Evolutionary conservation across 2,329 filamentous ascomycete genomes (phyloP).

Genomic region (Raffaelea ambrosiae): DNA sequence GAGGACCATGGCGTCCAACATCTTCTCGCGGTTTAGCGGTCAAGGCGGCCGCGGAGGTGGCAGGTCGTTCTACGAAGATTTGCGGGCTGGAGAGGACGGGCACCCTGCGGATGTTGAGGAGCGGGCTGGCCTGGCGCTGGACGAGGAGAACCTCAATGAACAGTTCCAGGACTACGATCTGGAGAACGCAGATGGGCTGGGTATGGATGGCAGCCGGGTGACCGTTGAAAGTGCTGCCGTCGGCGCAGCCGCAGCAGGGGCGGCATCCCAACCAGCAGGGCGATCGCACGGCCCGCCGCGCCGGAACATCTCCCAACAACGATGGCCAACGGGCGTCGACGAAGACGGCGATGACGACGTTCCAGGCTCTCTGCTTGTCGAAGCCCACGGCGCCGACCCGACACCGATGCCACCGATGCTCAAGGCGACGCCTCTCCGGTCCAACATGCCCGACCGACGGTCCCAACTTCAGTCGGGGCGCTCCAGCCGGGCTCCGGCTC

Average conservation of each 20-base stretch:
- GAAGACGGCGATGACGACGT: conserved; percentile 53
- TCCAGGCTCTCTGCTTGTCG: conserved; percentile 54
- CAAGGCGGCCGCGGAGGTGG: conserved; percentile 23
- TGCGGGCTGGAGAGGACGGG: conserved; percentile 28
- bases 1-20: conserved; percentile 34
- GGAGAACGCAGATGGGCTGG: conserved; percentile 32
- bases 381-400: conserved; percentile 22
- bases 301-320: background rate
- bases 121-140: conserved; percentile 32
- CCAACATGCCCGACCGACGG: conserved; percentile 3
- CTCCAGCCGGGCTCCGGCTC: background rate
- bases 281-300: background rate
- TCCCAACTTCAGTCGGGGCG: too few relatives aligned
- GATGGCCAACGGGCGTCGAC: conserved; percentile 25
- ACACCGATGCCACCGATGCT: conserved; percentile 11
- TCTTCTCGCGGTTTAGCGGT: conserved; percentile 36
- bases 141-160: conserved; percentile 45
- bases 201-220: conserved; percentile 35
- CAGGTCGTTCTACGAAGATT: conserved; percentile 42
- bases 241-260: background rate
- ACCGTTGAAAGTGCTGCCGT: conserved; percentile 20
- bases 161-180: conserved; percentile 42
- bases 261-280: background rate
- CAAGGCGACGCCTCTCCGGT: conserved; percentile 15
- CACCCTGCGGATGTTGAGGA: conserved; percentile 32